Conservation (phyloP, 2,329 filamentous ascomycete genomes). For the Fusarium xyrophilum region DNA sequence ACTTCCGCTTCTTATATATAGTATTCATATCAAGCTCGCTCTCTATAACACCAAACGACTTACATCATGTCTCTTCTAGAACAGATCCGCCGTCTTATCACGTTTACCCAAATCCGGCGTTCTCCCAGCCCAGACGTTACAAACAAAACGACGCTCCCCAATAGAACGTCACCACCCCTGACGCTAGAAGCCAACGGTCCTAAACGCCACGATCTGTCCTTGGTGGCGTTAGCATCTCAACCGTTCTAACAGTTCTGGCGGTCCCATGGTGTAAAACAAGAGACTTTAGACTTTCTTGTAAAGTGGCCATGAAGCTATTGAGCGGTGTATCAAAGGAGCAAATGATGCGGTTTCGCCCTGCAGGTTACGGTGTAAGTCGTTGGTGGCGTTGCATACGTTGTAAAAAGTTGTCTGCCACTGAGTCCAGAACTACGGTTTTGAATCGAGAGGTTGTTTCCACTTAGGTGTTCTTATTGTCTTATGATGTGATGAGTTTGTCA, state of each 20-base stretch:
- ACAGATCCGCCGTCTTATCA: not conserved
- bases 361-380: constrained; percentile 14
- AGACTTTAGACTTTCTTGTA: constrained; percentile 5
- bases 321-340: not conserved
- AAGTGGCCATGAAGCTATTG: not conserved
- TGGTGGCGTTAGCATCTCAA: constrained; percentile 26
- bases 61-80: constrained; percentile 19
- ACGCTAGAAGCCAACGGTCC: constrained; percentile 17
- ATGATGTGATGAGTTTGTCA: constrained; percentile 7
- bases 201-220: constrained; percentile 26
- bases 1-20: not conserved
- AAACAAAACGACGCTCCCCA: constrained; percentile 12
- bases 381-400: not conserved
- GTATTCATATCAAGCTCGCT: constrained; percentile 3
- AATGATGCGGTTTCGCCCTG: not conserved
- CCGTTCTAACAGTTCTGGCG: constrained; percentile 1
- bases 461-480: not conserved
- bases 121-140: constrained; percentile 13
- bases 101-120: constrained; percentile 27
- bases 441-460: constrained; percentile 14
- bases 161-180: constrained; percentile 18
- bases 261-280: not conserved
- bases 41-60: not conserved
- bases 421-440: constrained; percentile 3
- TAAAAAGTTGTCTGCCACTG: constrained; percentile 10